phyloP scores from a whole-genome alignment of 257 asterid genomes.

The Apocynum venetum region DNA sequence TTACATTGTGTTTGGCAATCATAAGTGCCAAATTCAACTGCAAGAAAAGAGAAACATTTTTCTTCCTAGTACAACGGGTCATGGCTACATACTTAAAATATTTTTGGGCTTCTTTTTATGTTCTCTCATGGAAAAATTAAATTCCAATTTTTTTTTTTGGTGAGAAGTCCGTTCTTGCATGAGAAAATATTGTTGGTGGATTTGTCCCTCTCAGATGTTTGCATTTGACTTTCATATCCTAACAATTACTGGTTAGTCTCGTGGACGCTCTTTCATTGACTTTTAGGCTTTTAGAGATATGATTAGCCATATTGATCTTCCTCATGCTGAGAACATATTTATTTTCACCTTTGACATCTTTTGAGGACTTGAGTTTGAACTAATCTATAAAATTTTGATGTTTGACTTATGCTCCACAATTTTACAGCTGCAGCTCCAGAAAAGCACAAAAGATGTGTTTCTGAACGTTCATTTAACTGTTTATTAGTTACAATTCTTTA shows the following conservation, averaged over 20 bases:
- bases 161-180: background rate
- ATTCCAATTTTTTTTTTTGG: background rate
- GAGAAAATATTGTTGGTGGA: background rate
- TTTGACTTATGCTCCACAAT: background rate
- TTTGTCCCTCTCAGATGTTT: background rate
- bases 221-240: background rate
- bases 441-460: background rate
- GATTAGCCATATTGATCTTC: background rate
- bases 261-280: background rate
- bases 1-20: background rate
- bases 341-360: background rate
- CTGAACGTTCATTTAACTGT: slow-evolving; percentile 6
- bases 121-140: background rate
- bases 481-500: slow-evolving; percentile 8
- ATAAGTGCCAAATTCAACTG: background rate
- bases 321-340: background rate
- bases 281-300: background rate
- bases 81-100: background rate
- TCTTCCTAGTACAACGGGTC: background rate
- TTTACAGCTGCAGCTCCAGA: background rate
- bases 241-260: background rate
- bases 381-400: background rate
- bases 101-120: background rate
- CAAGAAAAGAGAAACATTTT: background rate
- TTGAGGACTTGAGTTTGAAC: background rate